Evolutionary conservation across 75 land plant species (phyloP).

Genomic region (Pinus taeda): DNA sequence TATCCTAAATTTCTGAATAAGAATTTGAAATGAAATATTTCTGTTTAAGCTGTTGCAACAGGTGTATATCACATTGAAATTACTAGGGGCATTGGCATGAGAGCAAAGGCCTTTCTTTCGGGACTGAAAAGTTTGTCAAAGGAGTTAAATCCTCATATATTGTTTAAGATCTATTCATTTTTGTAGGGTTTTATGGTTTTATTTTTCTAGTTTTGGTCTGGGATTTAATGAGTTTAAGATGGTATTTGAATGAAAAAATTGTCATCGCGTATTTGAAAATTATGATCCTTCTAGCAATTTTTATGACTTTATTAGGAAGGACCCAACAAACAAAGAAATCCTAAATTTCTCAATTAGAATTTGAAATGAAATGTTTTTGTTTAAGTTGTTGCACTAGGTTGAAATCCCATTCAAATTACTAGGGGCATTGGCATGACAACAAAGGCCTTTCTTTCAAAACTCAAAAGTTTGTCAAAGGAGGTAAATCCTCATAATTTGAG

Average conservation of each 20-base stretch:
- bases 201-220: no score
- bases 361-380: neutral
- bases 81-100: no score
- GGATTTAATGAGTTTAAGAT: no score
- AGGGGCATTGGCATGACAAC: conserved; percentile 90
- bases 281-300: neutral
- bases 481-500: conserved; percentile 21
- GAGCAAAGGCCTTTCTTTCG: no score
- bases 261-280: no score
- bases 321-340: neutral
- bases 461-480: conserved; percentile 77
- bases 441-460: conserved; percentile 62
- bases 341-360: neutral
- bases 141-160: no score
- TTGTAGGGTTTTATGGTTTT: neutral
- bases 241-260: no score
- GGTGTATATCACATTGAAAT: no score
- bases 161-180: neutral
- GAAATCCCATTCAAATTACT: conserved; percentile 79
- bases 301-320: neutral
- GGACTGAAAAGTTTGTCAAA: no score
- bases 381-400: conserved; percentile 81
- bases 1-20: no score
- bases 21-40: no score
- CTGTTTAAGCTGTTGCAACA: no score